Conservation (phyloP, 2,329 filamentous ascomycete genomes). For the Tolypocladium capitatum region DNA sequence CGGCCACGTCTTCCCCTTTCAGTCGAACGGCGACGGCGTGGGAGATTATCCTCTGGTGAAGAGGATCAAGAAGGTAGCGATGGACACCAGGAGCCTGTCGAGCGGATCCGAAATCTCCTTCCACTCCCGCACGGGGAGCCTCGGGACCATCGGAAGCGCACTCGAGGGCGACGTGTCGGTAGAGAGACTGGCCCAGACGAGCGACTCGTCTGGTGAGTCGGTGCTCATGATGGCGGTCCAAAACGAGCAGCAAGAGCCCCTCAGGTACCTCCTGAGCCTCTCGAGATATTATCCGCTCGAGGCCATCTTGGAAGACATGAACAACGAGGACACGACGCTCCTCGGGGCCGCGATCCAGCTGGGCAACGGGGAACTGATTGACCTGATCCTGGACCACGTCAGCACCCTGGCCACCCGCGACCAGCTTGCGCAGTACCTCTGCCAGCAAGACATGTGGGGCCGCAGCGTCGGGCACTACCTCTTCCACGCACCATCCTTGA, state of each 20-base stretch:
- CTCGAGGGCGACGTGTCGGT: conserved; percentile 81
- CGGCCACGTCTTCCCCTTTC: conserved; percentile 85
- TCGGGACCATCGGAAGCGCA: conserved; percentile 58
- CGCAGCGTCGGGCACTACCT: conserved; percentile 91
- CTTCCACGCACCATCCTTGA: conserved; percentile 77
- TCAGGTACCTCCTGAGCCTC: conserved; percentile 69
- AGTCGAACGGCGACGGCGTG: conserved; percentile 36
- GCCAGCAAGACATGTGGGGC: conserved; percentile 68
- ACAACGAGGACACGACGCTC: conserved; percentile 80
- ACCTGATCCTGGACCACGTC: conserved; percentile 61
- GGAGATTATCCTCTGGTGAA: conserved; percentile 26
- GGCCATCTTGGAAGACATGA: conserved; percentile 67
- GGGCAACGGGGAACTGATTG: conserved; percentile 60
- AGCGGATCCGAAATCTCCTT: conserved; percentile 76
- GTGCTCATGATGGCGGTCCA: conserved; percentile 79
- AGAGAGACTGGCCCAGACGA: conserved; percentile 60
- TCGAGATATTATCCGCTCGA: conserved; percentile 60
- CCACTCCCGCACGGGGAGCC: conserved; percentile 64
- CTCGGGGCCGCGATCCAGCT: conserved; percentile 84
- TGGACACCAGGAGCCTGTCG: conserved; percentile 82
- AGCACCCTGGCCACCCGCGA: conserved; percentile 40
- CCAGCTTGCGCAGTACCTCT: conserved; percentile 54
- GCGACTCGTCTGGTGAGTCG: conserved; percentile 63
- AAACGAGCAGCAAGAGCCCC: conserved; percentile 53
- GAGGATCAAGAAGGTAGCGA: conserved; percentile 65